These are phyloP conservation scores for Wickerhamiella occidentalis DNA, from an alignment of 805 yeast genomes.

Conservation along the genomic window DNA sequence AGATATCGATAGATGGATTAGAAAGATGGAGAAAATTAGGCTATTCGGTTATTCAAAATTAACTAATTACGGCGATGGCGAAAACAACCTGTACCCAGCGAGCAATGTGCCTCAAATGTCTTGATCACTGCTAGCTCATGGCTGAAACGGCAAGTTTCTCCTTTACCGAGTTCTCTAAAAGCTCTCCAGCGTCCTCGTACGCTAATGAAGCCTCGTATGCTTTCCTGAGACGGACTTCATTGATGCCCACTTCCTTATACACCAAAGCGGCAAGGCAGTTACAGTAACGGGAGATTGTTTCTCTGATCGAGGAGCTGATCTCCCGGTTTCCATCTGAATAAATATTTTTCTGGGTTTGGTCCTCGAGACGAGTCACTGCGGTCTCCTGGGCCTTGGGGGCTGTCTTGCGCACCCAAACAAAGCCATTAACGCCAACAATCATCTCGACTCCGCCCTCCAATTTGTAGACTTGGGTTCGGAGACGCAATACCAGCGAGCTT, in stretches of 20 bases:
- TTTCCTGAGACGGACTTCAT: slow-evolving; percentile 61
- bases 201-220: slow-evolving; percentile 87
- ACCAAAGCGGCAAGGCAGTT: slow-evolving; percentile 75
- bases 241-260: slow-evolving; percentile 76
- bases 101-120: too few species aligned
- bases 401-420: slow-evolving; percentile 70
- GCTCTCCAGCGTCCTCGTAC: slow-evolving; percentile 53
- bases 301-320: slow-evolving; percentile 48
- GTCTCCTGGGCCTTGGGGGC: slow-evolving; percentile 28
- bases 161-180: slow-evolving; percentile 64
- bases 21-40: too few species aligned
- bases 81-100: too few species aligned
- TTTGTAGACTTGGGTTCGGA: slow-evolving; percentile 75
- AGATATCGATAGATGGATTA: too few species aligned
- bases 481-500: slow-evolving; percentile 65
- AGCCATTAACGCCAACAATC: slow-evolving; percentile 91
- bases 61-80: too few species aligned
- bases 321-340: slow-evolving; percentile 80
- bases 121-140: slow-evolving; percentile 23
- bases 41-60: too few species aligned
- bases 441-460: slow-evolving; percentile 87
- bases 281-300: slow-evolving; percentile 70
- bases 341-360: slow-evolving; percentile 78
- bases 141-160: slow-evolving; percentile 62
- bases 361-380: slow-evolving; percentile 75